phyloP scores from a whole-genome alignment of 139 green algal genomes.

The Picochlorum sp. region DNA sequence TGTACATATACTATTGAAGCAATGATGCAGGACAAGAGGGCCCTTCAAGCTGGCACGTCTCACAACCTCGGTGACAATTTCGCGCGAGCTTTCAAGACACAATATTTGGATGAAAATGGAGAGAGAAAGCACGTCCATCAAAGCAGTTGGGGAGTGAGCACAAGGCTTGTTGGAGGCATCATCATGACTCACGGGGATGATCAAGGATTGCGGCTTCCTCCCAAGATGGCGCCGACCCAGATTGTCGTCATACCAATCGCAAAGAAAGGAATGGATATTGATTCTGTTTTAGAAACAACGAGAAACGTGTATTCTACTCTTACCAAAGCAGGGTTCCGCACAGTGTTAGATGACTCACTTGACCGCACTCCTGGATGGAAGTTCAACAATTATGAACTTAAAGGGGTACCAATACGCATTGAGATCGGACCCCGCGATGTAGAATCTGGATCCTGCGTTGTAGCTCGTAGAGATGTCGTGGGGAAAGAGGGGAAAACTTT shows the following conservation, averaged over 20 bases:
- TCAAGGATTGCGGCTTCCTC: slow-evolving; percentile 81
- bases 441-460: slow-evolving; percentile 61
- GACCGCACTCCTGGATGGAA: slow-evolving; percentile 88
- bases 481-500: slow-evolving; percentile 95
- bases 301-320: slow-evolving; percentile 40
- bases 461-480: slow-evolving; percentile 64
- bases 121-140: slow-evolving; percentile 78
- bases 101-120: slow-evolving; percentile 53
- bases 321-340: slow-evolving; percentile 63
- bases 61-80: slow-evolving; percentile 98
- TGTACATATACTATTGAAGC: slow-evolving; percentile 97
- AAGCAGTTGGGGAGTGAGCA: slow-evolving; percentile 88
- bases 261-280: slow-evolving; percentile 73
- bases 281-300: slow-evolving; percentile 51
- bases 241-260: slow-evolving; percentile 90
- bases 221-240: slow-evolving; percentile 84
- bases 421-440: slow-evolving; percentile 85
- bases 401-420: slow-evolving; percentile 73
- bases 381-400: slow-evolving; percentile 97
- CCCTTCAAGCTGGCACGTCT: slow-evolving; percentile 89
- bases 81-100: slow-evolving; percentile 70
- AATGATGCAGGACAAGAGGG: slow-evolving; percentile 93
- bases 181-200: slow-evolving; percentile 99
- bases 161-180: slow-evolving; percentile 87
- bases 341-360: slow-evolving; percentile 69